Evolutionary conservation across 139 green algal species (phyloP).

Genomic region (Tetraselmis chui): DNA sequence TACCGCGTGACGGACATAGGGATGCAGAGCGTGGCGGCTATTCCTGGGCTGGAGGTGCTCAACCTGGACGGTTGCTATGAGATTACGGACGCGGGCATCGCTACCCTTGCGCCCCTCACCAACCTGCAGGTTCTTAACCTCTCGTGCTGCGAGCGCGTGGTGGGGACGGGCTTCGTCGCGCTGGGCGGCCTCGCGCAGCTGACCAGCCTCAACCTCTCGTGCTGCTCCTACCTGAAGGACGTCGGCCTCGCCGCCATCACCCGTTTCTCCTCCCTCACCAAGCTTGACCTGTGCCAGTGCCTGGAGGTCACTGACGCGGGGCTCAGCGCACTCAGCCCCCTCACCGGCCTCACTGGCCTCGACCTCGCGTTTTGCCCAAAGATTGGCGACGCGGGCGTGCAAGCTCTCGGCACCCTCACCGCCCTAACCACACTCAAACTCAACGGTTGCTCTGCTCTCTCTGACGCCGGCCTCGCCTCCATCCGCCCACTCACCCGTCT

Average conservation of each 20-base stretch:
- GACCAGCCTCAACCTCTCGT: conserved; percentile 26
- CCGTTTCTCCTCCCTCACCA: not conserved
- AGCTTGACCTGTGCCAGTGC: conserved; percentile 19
- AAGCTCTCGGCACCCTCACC: conserved; percentile 2
- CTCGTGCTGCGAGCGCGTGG: not conserved
- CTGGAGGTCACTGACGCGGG: conserved; percentile 10
- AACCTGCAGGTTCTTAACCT: conserved; percentile 10
- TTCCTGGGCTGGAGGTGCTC: conserved; percentile 5
- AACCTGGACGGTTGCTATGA: conserved; percentile 8
- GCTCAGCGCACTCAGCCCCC: conserved; percentile 7
- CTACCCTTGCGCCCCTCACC: conserved; percentile 1
- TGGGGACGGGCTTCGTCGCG: not conserved
- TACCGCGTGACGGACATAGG: conserved; percentile 13
- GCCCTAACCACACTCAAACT: conserved; percentile 28
- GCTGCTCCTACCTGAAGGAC: conserved; percentile 18
- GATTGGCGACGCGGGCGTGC: conserved; percentile 15
- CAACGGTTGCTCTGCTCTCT: conserved; percentile 19
- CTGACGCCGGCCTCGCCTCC: conserved; percentile 28
- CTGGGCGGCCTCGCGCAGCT: not conserved
- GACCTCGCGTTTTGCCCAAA: conserved; percentile 9
- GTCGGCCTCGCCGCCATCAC: conserved; percentile 10
- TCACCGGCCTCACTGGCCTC: conserved; percentile 16
- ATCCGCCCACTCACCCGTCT: conserved; percentile 3
- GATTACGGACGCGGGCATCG: conserved; percentile 9
- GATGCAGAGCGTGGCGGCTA: not conserved